Conservation (phyloP, 2,329 filamentous ascomycete genomes). For the Cordyceps sp. region DNA sequence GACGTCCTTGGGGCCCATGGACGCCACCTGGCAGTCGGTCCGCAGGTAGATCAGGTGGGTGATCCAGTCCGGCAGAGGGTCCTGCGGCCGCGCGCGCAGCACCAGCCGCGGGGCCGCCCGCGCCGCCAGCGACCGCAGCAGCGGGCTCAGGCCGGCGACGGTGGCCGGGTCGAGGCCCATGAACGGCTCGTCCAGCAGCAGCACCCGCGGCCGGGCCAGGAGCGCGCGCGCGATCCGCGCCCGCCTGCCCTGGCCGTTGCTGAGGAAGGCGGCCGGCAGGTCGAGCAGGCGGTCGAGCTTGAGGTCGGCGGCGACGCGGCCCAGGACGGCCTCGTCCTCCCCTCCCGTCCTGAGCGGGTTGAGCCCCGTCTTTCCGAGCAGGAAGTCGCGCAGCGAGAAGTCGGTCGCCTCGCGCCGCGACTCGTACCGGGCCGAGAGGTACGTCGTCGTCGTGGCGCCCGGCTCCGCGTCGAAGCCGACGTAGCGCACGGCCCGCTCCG, state of each 20-base stretch:
- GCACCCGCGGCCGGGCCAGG: constrained; percentile 58
- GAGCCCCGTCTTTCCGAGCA: constrained; percentile 67
- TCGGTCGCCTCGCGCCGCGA: constrained; percentile 73
- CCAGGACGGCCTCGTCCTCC: constrained; percentile 22
- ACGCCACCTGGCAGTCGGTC: constrained; percentile 45
- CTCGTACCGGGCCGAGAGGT: constrained; percentile 83
- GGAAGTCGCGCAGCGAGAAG: constrained; percentile 66
- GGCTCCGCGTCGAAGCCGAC: constrained; percentile 74
- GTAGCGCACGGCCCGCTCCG: constrained; percentile 61
- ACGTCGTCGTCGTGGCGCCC: constrained; percentile 51
- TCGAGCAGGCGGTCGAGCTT: constrained; percentile 51
- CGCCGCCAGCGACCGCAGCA: constrained; percentile 53
- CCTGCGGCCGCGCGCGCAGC: constrained; percentile 67
- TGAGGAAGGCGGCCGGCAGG: constrained; percentile 77
- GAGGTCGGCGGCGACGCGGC: constrained; percentile 52
- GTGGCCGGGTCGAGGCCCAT: constrained; percentile 90
- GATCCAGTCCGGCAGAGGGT: constrained; percentile 78
- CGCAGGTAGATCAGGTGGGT: constrained; percentile 65
- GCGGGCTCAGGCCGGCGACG: constrained; percentile 49
- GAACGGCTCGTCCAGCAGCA: constrained; percentile 86
- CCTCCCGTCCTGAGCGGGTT: constrained; percentile 38
- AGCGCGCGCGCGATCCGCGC: constrained; percentile 80
- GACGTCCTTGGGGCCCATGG: constrained; percentile 46
- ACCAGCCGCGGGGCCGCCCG: constrained; percentile 55
- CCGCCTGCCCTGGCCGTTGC: constrained; percentile 80